These are phyloP conservation scores for Singerocomus inundabilis DNA, from an alignment of 1,284 basidiomycete genomes.

Conservation along the genomic window DNA sequence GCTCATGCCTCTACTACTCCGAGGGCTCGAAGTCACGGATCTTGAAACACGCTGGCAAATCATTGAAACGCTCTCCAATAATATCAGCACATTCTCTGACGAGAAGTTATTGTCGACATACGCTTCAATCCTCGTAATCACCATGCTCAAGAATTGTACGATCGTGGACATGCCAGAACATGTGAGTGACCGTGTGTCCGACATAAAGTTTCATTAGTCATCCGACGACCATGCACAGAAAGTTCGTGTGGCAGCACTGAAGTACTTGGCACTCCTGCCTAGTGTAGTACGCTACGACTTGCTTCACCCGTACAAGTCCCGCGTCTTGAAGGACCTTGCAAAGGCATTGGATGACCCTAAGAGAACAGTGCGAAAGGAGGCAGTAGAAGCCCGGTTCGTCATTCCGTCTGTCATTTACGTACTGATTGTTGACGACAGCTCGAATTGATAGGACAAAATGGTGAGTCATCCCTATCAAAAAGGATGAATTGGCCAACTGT, in stretches of 20 bases:
- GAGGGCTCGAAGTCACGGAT: slow-evolving; percentile 78
- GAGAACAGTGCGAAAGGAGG: slow-evolving; percentile 76
- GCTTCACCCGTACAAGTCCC: slow-evolving; percentile 70
- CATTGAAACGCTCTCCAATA: slow-evolving; percentile 75
- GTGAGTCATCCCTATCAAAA: slow-evolving; percentile 31
- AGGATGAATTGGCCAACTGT: not conserved
- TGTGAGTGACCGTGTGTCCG: slow-evolving; percentile 38
- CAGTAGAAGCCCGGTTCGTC: slow-evolving; percentile 75
- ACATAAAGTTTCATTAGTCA: not conserved
- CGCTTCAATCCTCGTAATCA: slow-evolving; percentile 65
- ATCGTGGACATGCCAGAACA: slow-evolving; percentile 49
- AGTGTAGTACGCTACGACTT: slow-evolving; percentile 74
- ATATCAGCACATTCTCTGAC: slow-evolving; percentile 60
- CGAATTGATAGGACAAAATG: slow-evolving; percentile 48
- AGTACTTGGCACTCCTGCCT: slow-evolving; percentile 72
- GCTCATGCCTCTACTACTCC: slow-evolving; percentile 88
- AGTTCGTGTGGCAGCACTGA: slow-evolving; percentile 75
- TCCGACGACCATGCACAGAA: slow-evolving; percentile 41
- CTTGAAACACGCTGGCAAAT: slow-evolving; percentile 73
- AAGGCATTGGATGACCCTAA: slow-evolving; percentile 83
- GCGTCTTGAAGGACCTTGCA: slow-evolving; percentile 74
- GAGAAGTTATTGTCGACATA: slow-evolving; percentile 63
- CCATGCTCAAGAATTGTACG: slow-evolving; percentile 66
- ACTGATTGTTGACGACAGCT: slow-evolving; percentile 4
- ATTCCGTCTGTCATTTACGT: not conserved